A percentile compares a stretch with the other conserved stretches of the same genome.
These are phyloP conservation scores for Apiospora marii DNA, from an alignment of 2,329 filamentous ascomycete species.

Conservation along the genomic window DNA sequence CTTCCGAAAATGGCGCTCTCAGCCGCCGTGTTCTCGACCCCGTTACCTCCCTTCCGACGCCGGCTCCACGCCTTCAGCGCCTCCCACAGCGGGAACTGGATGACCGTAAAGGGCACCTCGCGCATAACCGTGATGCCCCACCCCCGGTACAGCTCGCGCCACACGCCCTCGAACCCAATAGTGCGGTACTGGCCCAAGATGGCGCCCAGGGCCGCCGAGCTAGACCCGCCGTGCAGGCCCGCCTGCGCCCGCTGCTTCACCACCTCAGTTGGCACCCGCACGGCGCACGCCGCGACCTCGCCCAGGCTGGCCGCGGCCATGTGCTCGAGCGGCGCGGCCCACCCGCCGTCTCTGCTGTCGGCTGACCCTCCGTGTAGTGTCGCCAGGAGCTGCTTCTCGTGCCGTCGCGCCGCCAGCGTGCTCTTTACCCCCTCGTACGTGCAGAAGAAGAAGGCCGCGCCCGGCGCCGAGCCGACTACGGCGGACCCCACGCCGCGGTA, in stretches of 20 bases:
- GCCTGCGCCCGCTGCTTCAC: slow-evolving; percentile 97
- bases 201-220: slow-evolving; percentile 69
- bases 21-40: slow-evolving; percentile 65
- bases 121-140: slow-evolving; percentile 93
- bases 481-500: slow-evolving; percentile 93
- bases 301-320: slow-evolving; percentile 88
- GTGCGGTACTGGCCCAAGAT: slow-evolving; percentile 65
- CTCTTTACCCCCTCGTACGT: slow-evolving; percentile 84
- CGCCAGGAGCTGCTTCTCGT: slow-evolving; percentile 36
- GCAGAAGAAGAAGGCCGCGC: slow-evolving; percentile 96
- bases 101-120: slow-evolving; percentile 95
- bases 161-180: slow-evolving; percentile 65
- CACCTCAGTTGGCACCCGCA: slow-evolving; percentile 94
- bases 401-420: slow-evolving; percentile 48
- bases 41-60: slow-evolving; percentile 47
- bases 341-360: not conserved
- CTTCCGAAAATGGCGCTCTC: slow-evolving; percentile 90
- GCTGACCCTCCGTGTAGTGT: not conserved
- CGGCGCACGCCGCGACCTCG: slow-evolving; percentile 89
- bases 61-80: slow-evolving; percentile 79
- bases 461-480: slow-evolving; percentile 89
- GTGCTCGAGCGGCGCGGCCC: slow-evolving; percentile 61
- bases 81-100: slow-evolving; percentile 98
- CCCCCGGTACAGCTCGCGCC: slow-evolving; percentile 87
- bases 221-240: slow-evolving; percentile 77